Conservation (phyloP, 805 yeast species). For the Lipomyces chichibuensis region DNA sequence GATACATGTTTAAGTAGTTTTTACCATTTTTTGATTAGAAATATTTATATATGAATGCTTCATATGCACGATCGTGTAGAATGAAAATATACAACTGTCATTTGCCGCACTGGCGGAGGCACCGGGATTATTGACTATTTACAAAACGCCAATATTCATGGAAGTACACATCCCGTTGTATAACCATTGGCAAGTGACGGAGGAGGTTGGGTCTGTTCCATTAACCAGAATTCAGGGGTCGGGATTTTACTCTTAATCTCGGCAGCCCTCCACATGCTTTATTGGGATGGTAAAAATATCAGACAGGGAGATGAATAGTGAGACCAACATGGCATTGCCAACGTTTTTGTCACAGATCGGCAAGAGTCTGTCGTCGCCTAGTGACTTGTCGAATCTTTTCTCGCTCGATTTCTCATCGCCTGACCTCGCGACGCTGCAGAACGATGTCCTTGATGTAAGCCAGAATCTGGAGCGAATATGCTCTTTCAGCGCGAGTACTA, state of each 20-base stretch:
- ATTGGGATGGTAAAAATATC: not conserved
- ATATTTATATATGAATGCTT: too few species aligned
- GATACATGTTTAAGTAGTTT: too few species aligned
- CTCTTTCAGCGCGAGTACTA: not conserved
- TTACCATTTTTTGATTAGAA: not conserved
- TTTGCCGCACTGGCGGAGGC: not conserved
- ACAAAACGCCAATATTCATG: not conserved
- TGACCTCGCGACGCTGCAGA: slow-evolving; percentile 46
- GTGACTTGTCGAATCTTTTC: slow-evolving; percentile 6
- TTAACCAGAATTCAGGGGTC: not conserved
- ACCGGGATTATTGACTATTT: not conserved
- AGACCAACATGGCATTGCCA: slow-evolving; percentile 12
- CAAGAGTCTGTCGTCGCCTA: slow-evolving; percentile 6
- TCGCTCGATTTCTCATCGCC: slow-evolving; percentile 14
- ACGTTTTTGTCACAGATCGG: slow-evolving; percentile 11
- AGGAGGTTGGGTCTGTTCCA: too few species aligned
- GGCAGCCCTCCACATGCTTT: not conserved
- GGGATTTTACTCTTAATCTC: not conserved
- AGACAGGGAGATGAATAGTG: not conserved
- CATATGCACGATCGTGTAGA: not conserved
- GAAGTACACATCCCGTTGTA: too few species aligned
- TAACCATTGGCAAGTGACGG: too few species aligned
- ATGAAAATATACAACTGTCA: not conserved
- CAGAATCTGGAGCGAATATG: slow-evolving; percentile 21
- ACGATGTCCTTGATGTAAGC: slow-evolving; percentile 38